Evolutionary conservation across 768 basidiomycete genomes (phyloP).

Genomic region (Termitomyces sp.): DNA sequence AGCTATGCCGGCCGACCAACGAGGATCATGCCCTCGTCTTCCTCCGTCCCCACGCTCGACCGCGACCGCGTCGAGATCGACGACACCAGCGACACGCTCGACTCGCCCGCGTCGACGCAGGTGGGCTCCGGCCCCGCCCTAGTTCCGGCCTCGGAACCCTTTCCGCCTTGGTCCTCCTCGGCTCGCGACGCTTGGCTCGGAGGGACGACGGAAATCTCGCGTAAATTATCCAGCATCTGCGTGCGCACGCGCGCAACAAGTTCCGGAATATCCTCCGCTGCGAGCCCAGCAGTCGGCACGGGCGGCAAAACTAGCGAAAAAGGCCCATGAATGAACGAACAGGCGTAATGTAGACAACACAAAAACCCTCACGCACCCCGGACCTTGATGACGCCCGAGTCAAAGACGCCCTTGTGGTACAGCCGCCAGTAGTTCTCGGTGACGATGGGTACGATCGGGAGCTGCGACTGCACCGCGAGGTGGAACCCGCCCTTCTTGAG

Average conservation of each 20-base stretch:
- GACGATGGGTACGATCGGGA: constrained; percentile 90
- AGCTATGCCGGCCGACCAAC: constrained; percentile 56
- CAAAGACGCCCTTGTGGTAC: constrained; percentile 76
- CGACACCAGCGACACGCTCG: constrained; percentile 1
- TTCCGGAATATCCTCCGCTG: constrained; percentile 59
- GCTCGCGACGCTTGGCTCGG: constrained; percentile 9
- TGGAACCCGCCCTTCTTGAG: constrained; percentile 99
- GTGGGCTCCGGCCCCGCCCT: background rate
- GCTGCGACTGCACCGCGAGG: constrained; percentile 82
- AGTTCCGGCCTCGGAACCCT: background rate
- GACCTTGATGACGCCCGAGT: constrained; percentile 71
- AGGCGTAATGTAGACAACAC: background rate
- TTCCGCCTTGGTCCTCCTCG: background rate
- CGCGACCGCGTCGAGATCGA: constrained; percentile 32
- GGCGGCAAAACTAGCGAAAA: constrained; percentile 88
- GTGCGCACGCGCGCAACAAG: constrained; percentile 66
- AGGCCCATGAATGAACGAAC: background rate
- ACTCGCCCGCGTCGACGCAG: background rate
- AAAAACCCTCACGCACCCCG: constrained; percentile 50
- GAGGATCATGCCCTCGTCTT: constrained; percentile 80
- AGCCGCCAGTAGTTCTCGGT: constrained; percentile 91
- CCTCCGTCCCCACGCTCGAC: constrained; percentile 74
- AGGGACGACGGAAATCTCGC: constrained; percentile 64
- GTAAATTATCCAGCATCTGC: constrained; percentile 73
- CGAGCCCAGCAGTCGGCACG: constrained; percentile 68